Evolutionary conservation across 208 protist species (phyloP).

Genomic region (Porcisia deanei): DNA sequence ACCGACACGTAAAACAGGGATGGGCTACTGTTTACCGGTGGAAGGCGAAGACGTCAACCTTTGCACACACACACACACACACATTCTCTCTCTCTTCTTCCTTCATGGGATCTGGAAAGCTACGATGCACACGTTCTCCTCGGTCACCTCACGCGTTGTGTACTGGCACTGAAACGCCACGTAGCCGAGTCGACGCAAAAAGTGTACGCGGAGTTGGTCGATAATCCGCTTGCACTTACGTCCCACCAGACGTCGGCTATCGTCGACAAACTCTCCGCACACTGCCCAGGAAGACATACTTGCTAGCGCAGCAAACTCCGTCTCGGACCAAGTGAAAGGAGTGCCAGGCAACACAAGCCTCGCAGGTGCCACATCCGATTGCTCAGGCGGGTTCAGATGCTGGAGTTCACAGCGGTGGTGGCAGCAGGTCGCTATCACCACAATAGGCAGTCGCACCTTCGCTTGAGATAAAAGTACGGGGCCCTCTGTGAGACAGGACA

Average conservation of each 20-base stretch:
- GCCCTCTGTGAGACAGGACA: constrained; percentile 55
- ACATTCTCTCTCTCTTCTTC: neutral
- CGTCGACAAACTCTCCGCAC: constrained; percentile 49
- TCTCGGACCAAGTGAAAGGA: constrained; percentile 25
- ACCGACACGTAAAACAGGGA: neutral
- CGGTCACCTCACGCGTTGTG: constrained; percentile 46
- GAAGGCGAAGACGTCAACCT: neutral
- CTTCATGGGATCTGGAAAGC: constrained; percentile 26
- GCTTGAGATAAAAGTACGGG: constrained; percentile 5
- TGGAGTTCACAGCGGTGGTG: constrained; percentile 75
- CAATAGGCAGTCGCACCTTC: constrained; percentile 29
- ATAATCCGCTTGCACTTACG: constrained; percentile 71
- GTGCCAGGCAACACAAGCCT: constrained; percentile 44
- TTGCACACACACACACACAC: too few relatives aligned
- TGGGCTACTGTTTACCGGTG: neutral
- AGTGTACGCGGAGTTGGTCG: constrained; percentile 57
- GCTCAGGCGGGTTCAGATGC: constrained; percentile 49
- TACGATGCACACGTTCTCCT: constrained; percentile 76
- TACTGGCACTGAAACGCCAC: constrained; percentile 56
- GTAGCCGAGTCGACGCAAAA: constrained; percentile 56
- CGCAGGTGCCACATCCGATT: neutral
- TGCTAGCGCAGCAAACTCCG: constrained; percentile 62
- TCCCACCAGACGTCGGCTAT: constrained; percentile 35
- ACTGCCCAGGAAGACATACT: constrained; percentile 85
- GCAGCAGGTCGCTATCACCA: constrained; percentile 80